Base-by-base conservation (phyloP, 1,284 basidiomycete genomes). In the Trichosporon sp. region DNA sequence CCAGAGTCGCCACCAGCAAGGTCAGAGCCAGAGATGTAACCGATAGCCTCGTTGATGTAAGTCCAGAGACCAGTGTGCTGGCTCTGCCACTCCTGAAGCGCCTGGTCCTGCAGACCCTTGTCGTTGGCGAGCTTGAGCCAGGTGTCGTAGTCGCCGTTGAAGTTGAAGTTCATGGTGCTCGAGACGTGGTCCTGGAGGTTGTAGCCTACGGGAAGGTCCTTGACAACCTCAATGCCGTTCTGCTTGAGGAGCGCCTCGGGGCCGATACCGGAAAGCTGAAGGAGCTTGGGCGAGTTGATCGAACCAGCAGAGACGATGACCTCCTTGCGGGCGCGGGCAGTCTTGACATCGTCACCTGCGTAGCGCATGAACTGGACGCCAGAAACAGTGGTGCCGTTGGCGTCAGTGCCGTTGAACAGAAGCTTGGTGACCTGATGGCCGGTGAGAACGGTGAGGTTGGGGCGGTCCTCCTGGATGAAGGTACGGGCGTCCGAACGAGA, bases 381-480 rank as follows among this genome's bases (percentile, higher is more conserved):
- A 10, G 86, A 87, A 35, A 86, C 84, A 8, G 88, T 84, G 74
- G 85, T 84, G 48, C 85, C 84, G 46, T 79, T 73, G 2, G 79
- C 73, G 66, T 81, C 80, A 19, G 85, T 84, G 4, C 81, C 84
- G 68, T 90, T 88, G 78, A 92, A 91, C 54, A 88, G 78, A 65
- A 92, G 80, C 71, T 87, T 86, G 19, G 90, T 90, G 38, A 89
- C 91, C 84, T 88, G 77, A 84, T 86, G 83, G 40, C 83, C 83
- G 0, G 86, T 87, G 67, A 85, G 82, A 71, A 92, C 88, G 71
- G 87, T 86, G 63, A 92, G 87, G 79, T 92, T 92, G 5, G 88
- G 85, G 2, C 86, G 85, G 43, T 88, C 83, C 4, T 88, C 86
- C 76, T 91, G 89, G 76, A 92, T 87, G 84, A 92, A 92, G 0